These are phyloP conservation scores for Furcasterigmium furcatum DNA, from an alignment of 2,329 filamentous ascomycete species.

Conservation along the genomic window DNA sequence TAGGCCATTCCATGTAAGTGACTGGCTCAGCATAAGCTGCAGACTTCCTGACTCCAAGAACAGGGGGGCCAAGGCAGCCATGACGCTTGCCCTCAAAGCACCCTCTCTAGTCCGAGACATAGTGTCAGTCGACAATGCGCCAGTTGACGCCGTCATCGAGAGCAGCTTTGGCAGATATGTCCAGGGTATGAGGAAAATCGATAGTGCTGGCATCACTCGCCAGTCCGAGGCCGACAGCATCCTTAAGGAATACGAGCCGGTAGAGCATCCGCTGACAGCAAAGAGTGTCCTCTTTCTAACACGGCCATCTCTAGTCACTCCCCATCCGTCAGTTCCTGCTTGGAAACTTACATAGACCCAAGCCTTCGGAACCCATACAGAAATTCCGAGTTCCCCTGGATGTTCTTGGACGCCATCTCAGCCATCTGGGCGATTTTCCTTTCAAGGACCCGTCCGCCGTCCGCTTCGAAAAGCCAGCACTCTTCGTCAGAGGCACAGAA, in stretches of 20 bases:
- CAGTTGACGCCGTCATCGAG: constrained; percentile 73
- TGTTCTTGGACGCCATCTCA: constrained; percentile 64
- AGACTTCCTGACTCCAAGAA: neutral
- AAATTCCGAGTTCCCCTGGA: constrained; percentile 79
- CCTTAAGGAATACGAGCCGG: constrained; percentile 69
- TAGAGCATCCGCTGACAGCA: constrained; percentile 20
- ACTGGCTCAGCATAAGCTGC: neutral
- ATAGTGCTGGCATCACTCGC: constrained; percentile 62
- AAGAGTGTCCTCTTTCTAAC: no score
- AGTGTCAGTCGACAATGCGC: constrained; percentile 88
- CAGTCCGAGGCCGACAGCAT: constrained; percentile 80
- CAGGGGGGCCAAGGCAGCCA: constrained; percentile 88
- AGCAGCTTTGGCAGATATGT: constrained; percentile 78
- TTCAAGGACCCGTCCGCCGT: constrained; percentile 68
- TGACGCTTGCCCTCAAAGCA: constrained; percentile 74
- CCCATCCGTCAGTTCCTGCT: constrained; percentile 88
- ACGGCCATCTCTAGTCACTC: constrained; percentile 45
- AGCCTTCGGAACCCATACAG: constrained; percentile 44
- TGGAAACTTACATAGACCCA: constrained; percentile 69
- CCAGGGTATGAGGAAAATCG: constrained; percentile 79
- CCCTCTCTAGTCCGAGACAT: constrained; percentile 67
- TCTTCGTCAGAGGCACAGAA: constrained; percentile 76
- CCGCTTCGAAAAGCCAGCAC: constrained; percentile 71
- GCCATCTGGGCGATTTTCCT: constrained; percentile 84
- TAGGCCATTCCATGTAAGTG: constrained; percentile 87